A percentile compares a stretch with the other conserved stretches of the same genome.
phyloP scores from a whole-genome alignment of 768 basidiomycete genomes.

The Asterophora lycoperdoides region DNA sequence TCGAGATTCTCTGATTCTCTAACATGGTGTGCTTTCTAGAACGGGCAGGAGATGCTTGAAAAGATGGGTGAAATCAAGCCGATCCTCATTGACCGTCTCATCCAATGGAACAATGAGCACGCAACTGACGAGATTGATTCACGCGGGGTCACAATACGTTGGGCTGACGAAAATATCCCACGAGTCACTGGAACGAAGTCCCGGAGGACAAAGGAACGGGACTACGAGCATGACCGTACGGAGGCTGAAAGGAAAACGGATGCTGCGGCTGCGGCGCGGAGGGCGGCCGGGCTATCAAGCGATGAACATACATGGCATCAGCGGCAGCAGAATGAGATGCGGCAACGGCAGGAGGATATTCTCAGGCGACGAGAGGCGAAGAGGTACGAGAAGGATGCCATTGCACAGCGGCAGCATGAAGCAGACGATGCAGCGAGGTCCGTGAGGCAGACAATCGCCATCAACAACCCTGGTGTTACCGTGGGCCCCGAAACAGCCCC shows the following conservation, averaged over 20 bases:
- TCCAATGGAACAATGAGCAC: slow-evolving; percentile 41
- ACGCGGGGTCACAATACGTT: neutral
- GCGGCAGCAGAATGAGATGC: slow-evolving; percentile 41
- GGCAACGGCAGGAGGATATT: slow-evolving; percentile 46
- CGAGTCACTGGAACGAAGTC: slow-evolving; percentile 2
- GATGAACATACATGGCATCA: slow-evolving; percentile 20
- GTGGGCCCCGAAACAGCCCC: slow-evolving; percentile 8
- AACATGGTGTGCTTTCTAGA: slow-evolving; percentile 13
- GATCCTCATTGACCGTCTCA: slow-evolving; percentile 57
- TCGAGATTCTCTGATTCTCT: slow-evolving; percentile 1
- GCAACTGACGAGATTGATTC: neutral
- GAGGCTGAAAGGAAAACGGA: slow-evolving; percentile 19
- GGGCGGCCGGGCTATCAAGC: slow-evolving; percentile 13
- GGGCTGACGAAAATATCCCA: slow-evolving; percentile 6
- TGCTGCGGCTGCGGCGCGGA: slow-evolving; percentile 20
- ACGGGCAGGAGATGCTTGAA: slow-evolving; percentile 60
- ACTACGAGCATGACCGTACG: slow-evolving; percentile 34
- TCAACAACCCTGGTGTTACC: slow-evolving; percentile 19
- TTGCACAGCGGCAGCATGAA: slow-evolving; percentile 55
- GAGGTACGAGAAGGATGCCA: slow-evolving; percentile 52
- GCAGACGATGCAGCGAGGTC: slow-evolving; percentile 47
- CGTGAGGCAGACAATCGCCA: slow-evolving; percentile 33
- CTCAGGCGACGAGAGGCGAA: slow-evolving; percentile 33
- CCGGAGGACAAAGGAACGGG: slow-evolving; percentile 7
- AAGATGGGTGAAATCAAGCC: slow-evolving; percentile 63